A percentile compares a stretch with the other conserved stretches of the same genome.
Conservation (phyloP, 2,329 filamentous ascomycete species). For the Xylaria sp. region DNA sequence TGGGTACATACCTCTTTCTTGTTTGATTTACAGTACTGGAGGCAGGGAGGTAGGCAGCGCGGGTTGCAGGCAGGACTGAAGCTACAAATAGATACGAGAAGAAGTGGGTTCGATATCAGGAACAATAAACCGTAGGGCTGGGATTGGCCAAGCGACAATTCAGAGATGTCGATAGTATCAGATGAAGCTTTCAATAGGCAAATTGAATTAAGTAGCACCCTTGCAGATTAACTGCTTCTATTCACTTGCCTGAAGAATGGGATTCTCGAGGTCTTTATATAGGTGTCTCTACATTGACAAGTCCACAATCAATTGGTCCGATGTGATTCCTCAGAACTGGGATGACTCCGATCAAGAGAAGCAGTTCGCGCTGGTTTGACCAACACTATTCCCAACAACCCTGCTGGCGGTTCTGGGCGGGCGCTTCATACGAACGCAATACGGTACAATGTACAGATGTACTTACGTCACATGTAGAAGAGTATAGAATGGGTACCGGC, state of each 20-base stretch:
- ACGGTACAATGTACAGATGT: constrained; percentile 18
- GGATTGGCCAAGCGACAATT: constrained; percentile 26
- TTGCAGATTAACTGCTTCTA: constrained; percentile 17
- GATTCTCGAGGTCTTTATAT: constrained; percentile 36
- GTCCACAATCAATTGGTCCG: constrained; percentile 9
- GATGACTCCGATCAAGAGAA: constrained; percentile 24
- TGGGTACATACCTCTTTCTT: constrained; percentile 6
- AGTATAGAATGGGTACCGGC: constrained; percentile 9
- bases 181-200: constrained; percentile 21
- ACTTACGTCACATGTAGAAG: constrained; percentile 8
- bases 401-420: constrained; percentile 25
- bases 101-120: constrained; percentile 31
- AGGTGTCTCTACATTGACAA: not conserved
- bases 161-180: constrained; percentile 23
- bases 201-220: constrained; percentile 19
- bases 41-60: not conserved
- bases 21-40: not conserved
- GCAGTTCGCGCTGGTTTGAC: constrained; percentile 26
- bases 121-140: constrained; percentile 26
- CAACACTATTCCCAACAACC: constrained; percentile 27
- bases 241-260: constrained; percentile 19
- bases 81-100: constrained; percentile 36
- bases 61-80: constrained; percentile 25
- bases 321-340: constrained; percentile 10
- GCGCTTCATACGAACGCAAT: constrained; percentile 20